A percentile compares a stretch with the other conserved stretches of the same genome.
Conservation (phyloP, 495 filamentous ascomycete genomes). For the Penicillium diatomitis region DNA sequence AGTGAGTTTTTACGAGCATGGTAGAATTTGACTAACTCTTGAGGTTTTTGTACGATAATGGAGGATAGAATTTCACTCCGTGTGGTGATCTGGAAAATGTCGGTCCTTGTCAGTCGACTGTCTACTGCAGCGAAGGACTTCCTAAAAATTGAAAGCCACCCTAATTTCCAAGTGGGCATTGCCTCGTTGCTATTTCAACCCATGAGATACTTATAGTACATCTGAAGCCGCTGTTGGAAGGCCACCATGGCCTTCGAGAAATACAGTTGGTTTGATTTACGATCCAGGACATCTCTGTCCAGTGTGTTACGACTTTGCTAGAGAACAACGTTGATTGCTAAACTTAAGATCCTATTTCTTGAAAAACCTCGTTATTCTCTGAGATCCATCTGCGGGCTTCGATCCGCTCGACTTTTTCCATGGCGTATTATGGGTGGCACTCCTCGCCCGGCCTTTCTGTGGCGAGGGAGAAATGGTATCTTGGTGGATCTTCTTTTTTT, state of each 20-base stretch:
- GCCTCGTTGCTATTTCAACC: no score
- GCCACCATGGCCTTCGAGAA: no score
- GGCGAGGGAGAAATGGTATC: slow-evolving; percentile 10
- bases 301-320: no score
- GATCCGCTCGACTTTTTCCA: slow-evolving; percentile 36
- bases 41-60: slow-evolving; percentile 16
- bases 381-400: slow-evolving; percentile 51
- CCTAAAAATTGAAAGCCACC: background rate
- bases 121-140: no score
- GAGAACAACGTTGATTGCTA: no score
- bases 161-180: no score
- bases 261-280: no score
- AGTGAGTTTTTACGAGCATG: background rate
- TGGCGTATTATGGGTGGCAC: slow-evolving; percentile 35
- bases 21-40: background rate
- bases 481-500: slow-evolving; percentile 23
- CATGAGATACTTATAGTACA: no score
- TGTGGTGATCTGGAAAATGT: background rate
- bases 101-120: no score
- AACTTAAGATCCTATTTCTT: slow-evolving; percentile 28
- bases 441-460: slow-evolving; percentile 25
- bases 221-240: no score
- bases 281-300: no score
- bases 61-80: background rate
- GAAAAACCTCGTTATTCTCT: slow-evolving; percentile 84